Conservation (phyloP, 1,284 basidiomycete species). For the Heterobasidion occidentale region DNA sequence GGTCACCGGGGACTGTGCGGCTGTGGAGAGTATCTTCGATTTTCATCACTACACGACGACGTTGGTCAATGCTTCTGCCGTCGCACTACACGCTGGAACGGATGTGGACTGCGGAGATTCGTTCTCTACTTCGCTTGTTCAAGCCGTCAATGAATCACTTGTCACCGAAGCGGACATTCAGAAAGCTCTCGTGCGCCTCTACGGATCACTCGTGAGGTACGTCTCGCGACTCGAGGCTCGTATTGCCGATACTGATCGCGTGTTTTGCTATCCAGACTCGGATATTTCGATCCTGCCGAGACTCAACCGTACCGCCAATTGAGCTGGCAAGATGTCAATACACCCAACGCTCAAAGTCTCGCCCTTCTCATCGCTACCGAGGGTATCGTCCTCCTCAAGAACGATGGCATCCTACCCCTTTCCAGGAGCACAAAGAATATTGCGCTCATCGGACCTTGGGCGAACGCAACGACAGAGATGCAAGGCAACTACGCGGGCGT, state of each 20-base stretch:
- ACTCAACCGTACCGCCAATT: conserved; percentile 43
- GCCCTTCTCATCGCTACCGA: conserved; percentile 43
- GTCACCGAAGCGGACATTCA: conserved; percentile 35
- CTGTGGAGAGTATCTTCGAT: conserved; percentile 36
- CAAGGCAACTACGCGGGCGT: conserved; percentile 42
- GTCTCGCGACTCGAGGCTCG: conserved; percentile 4
- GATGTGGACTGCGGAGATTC: conserved; percentile 47
- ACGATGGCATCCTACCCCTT: conserved; percentile 45
- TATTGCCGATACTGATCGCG: neutral
- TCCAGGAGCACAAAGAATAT: conserved; percentile 31
- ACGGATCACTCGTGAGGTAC: conserved; percentile 45
- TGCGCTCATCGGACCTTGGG: conserved; percentile 48
- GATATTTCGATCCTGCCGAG: conserved; percentile 45
- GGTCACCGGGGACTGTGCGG: conserved; percentile 39
- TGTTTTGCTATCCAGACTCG: conserved; percentile 29
- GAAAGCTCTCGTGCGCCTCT: conserved; percentile 34
- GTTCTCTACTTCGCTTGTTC: conserved; percentile 34
- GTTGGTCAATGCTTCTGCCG: conserved; percentile 37
- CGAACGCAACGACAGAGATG: conserved; percentile 45
- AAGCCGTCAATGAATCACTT: conserved; percentile 38
- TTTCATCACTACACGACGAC: conserved; percentile 38
- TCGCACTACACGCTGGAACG: conserved; percentile 43
- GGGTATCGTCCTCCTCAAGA: conserved; percentile 48
- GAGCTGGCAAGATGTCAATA: conserved; percentile 39
- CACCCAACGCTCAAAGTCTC: conserved; percentile 35